Base-by-base conservation (phyloP, 1,284 basidiomycete species). In the Agroathelia rolfsii region DNA sequence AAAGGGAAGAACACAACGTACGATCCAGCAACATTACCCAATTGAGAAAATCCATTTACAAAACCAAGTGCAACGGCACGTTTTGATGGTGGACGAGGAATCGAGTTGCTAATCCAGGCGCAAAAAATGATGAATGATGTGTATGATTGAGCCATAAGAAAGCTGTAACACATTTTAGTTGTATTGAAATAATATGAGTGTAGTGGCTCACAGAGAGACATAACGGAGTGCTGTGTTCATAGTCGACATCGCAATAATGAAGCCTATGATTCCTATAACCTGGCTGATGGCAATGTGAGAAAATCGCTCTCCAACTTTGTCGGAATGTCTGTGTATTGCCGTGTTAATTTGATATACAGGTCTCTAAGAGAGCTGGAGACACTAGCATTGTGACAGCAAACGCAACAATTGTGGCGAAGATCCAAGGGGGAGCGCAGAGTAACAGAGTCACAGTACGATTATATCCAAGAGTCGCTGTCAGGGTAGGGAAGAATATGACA, bases 401-500 rank as follows among this genome's bases (percentile, higher is more conserved):
- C 3, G 69, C 62, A 6, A 70, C 60, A 14, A 74, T 53, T 4
- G 73, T 72, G 1, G 80, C 69, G 50, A 85, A 73, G 9, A 73
- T 56, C 72, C 79, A 89, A 3, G 84, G 84, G 20, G 85, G 84
- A 7, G 79, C 80, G 41, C 78, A 83, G 18, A 86, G 66, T 27
- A 86, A 53, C 13, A 87, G 60, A 1, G 80, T 76, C n/a, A 75
- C 57, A 4, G 72, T 78, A 4, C 64, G 55, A 37, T 59, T 65
- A 54, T 70, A 84, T 18, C 81, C 81, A 50, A 88, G 61, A 1
- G 83, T 86, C 3, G 64, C 67, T 13, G 62, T 67, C 32, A 80
- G 58, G 0, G 77, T 80, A 6, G 82, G 80, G 58, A 84, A 80
- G 52, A 66, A 69, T 8, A 72, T 68, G 51, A 76, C 76, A 63